phyloP scores from a whole-genome alignment of 805 yeast species.

The Kuraishia molischiana region DNA sequence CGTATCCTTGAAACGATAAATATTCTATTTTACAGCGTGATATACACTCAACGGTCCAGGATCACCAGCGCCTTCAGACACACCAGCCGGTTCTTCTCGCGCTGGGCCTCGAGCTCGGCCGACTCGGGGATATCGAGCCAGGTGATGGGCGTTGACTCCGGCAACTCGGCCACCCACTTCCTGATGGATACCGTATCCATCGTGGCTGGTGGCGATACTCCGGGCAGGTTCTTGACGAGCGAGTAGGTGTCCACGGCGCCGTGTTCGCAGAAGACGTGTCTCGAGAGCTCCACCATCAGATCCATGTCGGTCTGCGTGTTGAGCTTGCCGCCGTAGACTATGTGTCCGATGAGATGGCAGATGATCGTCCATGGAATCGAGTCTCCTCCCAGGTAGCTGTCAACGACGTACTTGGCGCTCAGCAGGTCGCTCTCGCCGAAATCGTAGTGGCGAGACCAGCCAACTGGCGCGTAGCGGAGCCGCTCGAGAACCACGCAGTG shows the following conservation, averaged over 20 bases:
- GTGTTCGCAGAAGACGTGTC: slow-evolving; percentile 22
- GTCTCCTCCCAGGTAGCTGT: slow-evolving; percentile 22
- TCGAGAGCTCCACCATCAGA: slow-evolving; percentile 24
- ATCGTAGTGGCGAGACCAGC: slow-evolving; percentile 54
- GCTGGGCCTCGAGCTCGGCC: background rate
- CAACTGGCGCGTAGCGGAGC: slow-evolving; percentile 48
- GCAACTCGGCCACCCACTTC: background rate
- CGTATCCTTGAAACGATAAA: too few relatives aligned
- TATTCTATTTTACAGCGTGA: too few relatives aligned
- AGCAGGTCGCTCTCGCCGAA: slow-evolving; percentile 66
- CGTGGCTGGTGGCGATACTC: background rate
- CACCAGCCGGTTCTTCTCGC: background rate
- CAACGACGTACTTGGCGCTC: slow-evolving; percentile 35
- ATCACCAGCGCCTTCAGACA: background rate
- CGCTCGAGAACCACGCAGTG: slow-evolving; percentile 57
- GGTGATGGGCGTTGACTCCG: background rate
- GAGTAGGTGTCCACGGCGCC: background rate
- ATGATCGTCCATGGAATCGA: slow-evolving; percentile 47
- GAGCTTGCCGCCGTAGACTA: slow-evolving; percentile 62
- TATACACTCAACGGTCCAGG: too few relatives aligned
- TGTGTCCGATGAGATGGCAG: slow-evolving; percentile 35
- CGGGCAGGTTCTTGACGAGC: background rate
- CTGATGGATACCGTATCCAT: background rate
- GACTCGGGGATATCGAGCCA: background rate
- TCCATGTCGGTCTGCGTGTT: slow-evolving; percentile 29